A percentile compares a stretch with the other conserved stretches of the same genome.
These are phyloP conservation scores for Clarkia xantiana DNA, from an alignment of 345 rosid genomes.

Conservation along the genomic window DNA sequence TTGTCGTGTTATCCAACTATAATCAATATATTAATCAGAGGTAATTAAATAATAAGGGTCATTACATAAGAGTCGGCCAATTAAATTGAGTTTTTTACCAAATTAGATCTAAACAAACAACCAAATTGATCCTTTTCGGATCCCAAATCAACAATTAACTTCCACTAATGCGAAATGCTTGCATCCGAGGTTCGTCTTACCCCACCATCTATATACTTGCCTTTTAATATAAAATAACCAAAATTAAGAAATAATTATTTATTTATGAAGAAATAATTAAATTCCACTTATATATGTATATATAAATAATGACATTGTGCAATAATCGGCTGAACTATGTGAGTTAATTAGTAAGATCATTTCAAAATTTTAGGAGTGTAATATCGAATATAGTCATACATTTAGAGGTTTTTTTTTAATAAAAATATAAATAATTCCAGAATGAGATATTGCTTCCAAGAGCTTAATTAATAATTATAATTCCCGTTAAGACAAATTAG, in stretches of 20 bases:
- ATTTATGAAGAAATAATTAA: neutral
- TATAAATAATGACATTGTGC: neutral
- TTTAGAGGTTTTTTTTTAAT: too few species aligned
- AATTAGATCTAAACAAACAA: too few species aligned
- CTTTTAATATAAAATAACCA: neutral
- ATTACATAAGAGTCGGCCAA: constrained; percentile 9
- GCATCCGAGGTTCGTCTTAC: constrained; percentile 8
- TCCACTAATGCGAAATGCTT: neutral
- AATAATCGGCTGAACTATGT: too few species aligned
- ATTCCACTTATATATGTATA: neutral
- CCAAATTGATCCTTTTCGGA: constrained; percentile 7
- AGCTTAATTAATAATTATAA: too few species aligned
- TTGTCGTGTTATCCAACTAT: constrained; percentile 8
- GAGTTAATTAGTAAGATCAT: too few species aligned
- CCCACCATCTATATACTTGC: neutral
- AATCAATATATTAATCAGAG: constrained; percentile 4
- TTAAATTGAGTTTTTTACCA: too few species aligned
- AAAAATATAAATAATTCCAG: too few species aligned
- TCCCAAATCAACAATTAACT: constrained; percentile 3
- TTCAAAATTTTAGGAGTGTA: too few species aligned
- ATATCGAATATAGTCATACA: too few species aligned
- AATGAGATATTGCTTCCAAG: too few species aligned
- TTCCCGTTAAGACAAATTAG: too few species aligned
- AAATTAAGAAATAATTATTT: neutral
- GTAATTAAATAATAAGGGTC: constrained; percentile 9